phyloP scores from a whole-genome alignment of 2,329 filamentous ascomycete species.

The Microcyclospora tardicrescens region DNA sequence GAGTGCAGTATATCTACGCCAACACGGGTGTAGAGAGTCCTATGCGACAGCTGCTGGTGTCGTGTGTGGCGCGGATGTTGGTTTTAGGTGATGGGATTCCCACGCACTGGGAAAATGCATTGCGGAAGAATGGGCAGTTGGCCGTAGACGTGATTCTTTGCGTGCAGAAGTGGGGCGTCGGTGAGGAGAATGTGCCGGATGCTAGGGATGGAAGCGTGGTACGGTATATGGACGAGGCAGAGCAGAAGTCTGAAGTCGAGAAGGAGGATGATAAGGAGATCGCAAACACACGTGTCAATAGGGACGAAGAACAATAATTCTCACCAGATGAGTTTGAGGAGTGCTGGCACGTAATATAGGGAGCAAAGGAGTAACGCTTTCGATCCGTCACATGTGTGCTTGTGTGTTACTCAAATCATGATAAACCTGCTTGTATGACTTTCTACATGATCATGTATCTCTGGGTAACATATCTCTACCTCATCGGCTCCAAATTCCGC shows the following conservation, averaged over 20 bases:
- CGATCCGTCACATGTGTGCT: too few species aligned
- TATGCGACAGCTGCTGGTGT: constrained; percentile 29
- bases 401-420: too few species aligned
- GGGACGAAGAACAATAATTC: background rate
- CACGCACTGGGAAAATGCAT: constrained; percentile 41
- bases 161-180: constrained; percentile 42
- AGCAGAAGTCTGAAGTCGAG: constrained; percentile 24
- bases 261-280: constrained; percentile 14
- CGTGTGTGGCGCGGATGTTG: constrained; percentile 37
- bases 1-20: constrained; percentile 34
- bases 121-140: constrained; percentile 42
- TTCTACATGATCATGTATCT: too few species aligned
- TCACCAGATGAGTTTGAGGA: too few species aligned
- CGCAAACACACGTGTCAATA: background rate
- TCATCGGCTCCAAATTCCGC: too few species aligned
- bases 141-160: constrained; percentile 42
- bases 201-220: constrained; percentile 32
- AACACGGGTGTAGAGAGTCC: constrained; percentile 19
- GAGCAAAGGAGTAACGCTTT: too few species aligned
- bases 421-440: too few species aligned
- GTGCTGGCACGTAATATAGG: too few species aligned
- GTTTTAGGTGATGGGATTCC: constrained; percentile 37
- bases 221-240: constrained; percentile 23
- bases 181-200: constrained; percentile 33
- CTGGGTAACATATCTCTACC: too few species aligned